A percentile compares a stretch with the other conserved stretches of the same genome.
phyloP scores from a whole-genome alignment of 345 rosid species.

The Trapa incisa region DNA sequence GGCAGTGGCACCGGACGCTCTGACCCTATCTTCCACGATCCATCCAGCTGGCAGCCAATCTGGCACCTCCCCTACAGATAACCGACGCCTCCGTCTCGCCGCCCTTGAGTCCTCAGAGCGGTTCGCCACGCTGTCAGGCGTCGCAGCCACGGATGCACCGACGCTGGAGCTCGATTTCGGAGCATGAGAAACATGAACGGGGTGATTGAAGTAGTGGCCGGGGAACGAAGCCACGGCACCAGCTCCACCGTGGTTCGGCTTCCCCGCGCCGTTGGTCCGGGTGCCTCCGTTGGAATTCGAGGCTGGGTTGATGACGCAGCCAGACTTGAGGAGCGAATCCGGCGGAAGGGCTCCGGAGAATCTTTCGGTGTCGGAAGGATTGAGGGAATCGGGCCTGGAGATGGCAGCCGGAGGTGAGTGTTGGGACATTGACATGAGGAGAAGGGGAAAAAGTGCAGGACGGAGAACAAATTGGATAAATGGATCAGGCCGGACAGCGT shows the following conservation, averaged over 20 bases:
- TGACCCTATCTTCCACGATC: slow-evolving; percentile 58
- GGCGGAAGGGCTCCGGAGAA: slow-evolving; percentile 12
- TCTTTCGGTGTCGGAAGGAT: slow-evolving; percentile 8
- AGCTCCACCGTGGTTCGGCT: slow-evolving; percentile 2
- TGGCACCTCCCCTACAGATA: slow-evolving; percentile 6
- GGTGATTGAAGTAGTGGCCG: slow-evolving; percentile 13
- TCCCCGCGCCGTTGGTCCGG: slow-evolving; percentile 6
- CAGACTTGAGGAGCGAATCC: slow-evolving; percentile 36
- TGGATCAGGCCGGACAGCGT: too few relatives aligned
- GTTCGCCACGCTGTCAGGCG: slow-evolving; percentile 16
- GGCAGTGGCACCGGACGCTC: slow-evolving; percentile 65
- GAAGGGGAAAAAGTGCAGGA: not conserved
- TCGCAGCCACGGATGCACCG: slow-evolving; percentile 1
- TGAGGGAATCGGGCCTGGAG: not conserved
- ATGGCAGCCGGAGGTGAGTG: not conserved
- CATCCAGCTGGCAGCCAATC: slow-evolving; percentile 56
- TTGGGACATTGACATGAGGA: not conserved
- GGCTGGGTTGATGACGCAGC: slow-evolving; percentile 26
- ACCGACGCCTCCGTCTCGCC: slow-evolving; percentile 5
- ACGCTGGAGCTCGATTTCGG: slow-evolving; percentile 1
- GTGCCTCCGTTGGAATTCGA: slow-evolving; percentile 11
- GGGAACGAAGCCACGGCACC: slow-evolving; percentile 5
- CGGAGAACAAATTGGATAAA: not conserved
- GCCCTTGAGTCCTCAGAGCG: slow-evolving; percentile 7
- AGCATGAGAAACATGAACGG: not conserved